Percentiles rank a stretch among this genome's conserved stretches.
Evolutionary conservation across 1,139 yeast species (phyloP).

Genomic region (Candida freyschussii): DNA sequence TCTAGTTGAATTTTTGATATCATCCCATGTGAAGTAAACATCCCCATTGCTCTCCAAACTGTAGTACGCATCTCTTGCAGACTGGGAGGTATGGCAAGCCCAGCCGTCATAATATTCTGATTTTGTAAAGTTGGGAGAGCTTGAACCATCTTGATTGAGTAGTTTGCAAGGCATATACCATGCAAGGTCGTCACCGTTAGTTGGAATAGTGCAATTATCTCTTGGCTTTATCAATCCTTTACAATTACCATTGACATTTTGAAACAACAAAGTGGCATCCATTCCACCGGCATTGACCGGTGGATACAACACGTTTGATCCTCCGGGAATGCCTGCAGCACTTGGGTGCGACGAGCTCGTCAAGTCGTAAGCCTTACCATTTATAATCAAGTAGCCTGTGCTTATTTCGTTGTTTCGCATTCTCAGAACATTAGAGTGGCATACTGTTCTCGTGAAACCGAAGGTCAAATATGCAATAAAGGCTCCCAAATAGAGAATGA

Average conservation of each 20-base stretch:
- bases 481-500: constrained; percentile 70
- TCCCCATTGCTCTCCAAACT: constrained; percentile 59
- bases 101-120: constrained; percentile 68
- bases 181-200: constrained; percentile 57
- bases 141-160: constrained; percentile 64
- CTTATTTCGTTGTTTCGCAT: constrained; percentile 55
- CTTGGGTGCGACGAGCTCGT: constrained; percentile 70
- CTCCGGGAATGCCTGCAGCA: constrained; percentile 69
- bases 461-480: constrained; percentile 83
- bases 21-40: constrained; percentile 89
- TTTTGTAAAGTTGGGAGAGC: constrained; percentile 53
- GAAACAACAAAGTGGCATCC: constrained; percentile 87
- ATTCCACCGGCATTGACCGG: constrained; percentile 85
- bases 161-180: constrained; percentile 96
- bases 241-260: constrained; percentile 94
- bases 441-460: constrained; percentile 86
- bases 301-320: constrained; percentile 71
- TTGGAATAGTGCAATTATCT: constrained; percentile 66
- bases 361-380: constrained; percentile 77
- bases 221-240: constrained; percentile 74
- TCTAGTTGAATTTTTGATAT: constrained; percentile 63
- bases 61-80: constrained; percentile 69
- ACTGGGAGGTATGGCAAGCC: constrained; percentile 80
- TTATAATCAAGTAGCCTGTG: constrained; percentile 62
- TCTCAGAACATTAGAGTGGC: constrained; percentile 49